Evolutionary conservation across 2,329 filamentous ascomycete genomes (phyloP), one percentile per base, ranked within the genome.

Genomic region (Meredithiella fracta): DNA sequence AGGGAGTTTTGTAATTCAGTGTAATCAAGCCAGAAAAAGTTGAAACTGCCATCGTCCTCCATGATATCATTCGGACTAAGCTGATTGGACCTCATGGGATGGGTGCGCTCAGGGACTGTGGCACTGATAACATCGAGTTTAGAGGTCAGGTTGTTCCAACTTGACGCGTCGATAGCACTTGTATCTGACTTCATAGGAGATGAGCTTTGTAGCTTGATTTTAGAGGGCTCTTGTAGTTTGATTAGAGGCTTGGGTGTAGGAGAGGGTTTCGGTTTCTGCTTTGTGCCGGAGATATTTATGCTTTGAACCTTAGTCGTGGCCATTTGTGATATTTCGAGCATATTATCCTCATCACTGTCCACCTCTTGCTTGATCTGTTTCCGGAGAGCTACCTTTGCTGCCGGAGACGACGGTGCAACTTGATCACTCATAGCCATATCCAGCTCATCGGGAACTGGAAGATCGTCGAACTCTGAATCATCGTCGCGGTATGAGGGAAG

Each of bases 1-100:
- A 98, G 73, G 62, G 83, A 92, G 58, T 91, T 91, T 63, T 90
- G 89, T 65, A 95, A 74, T 66, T 98, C 92, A 0, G 85, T 88
- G 65, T 95, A 98, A 68, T 98, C 92, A 6, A 86, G 85, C 92
- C 92, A 98, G 72, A 96, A 98, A 72, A 98, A 88, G 62, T 84
- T 83, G 29, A 98, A 74, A 62, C 86, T 94, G 37, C 91, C 92
- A 64, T 98, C 90, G 60, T 86, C 82, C 67, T 97, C 91, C n/a
- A 94, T 71, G n/a, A 86, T 89, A 67, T 94, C 85, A 60, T 85
- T 79, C 58, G 86, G 77, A 60, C 84, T 81, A 51, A 96, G 76
- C 69, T 97, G 98, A 42, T 89, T 89, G 25, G 73, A 72, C 29
- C 11, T 34, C 5, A 5, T 11, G 11, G 29, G 29, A 34, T 5